These are phyloP conservation scores for Malus hybrid DNA, from an alignment of 331 rosid genomes.

Conservation along the genomic window DNA sequence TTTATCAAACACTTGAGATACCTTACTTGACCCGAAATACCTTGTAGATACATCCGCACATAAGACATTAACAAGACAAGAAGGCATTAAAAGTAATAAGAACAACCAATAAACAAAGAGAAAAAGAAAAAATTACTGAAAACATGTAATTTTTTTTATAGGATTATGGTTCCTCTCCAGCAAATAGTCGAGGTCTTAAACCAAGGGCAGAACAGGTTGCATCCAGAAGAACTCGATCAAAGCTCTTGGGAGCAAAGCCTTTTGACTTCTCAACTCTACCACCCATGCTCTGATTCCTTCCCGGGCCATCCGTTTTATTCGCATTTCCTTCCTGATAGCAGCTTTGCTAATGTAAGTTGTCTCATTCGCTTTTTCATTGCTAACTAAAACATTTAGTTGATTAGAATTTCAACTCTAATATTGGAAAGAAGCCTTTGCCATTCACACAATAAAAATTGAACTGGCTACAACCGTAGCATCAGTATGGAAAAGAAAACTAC, in stretches of 20 bases:
- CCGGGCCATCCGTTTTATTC: conserved; percentile 68
- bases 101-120: neutral
- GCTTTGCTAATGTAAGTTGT: conserved; percentile 61
- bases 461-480: neutral
- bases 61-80: neutral
- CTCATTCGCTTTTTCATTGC: conserved; percentile 36
- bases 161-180: conserved; percentile 64
- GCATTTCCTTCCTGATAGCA: conserved; percentile 54
- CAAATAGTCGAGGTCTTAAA: conserved; percentile 85
- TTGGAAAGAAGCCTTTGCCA: conserved; percentile 3
- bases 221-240: conserved; percentile 95
- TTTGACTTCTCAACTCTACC: conserved; percentile 69
- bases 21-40: neutral
- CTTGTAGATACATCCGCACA: neutral
- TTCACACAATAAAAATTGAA: neutral
- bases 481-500: neutral
- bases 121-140: neutral
- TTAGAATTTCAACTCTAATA: conserved; percentile 10
- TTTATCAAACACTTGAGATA: neutral
- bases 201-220: conserved; percentile 99
- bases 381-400: conserved; percentile 31
- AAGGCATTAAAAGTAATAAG: neutral
- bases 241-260: conserved; percentile 80
- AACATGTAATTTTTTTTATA: neutral
- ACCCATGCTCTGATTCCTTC: conserved; percentile 71